Base-by-base conservation (phyloP, 2,329 filamentous ascomycete genomes). In the Penicillium aurantiogriseum region DNA sequence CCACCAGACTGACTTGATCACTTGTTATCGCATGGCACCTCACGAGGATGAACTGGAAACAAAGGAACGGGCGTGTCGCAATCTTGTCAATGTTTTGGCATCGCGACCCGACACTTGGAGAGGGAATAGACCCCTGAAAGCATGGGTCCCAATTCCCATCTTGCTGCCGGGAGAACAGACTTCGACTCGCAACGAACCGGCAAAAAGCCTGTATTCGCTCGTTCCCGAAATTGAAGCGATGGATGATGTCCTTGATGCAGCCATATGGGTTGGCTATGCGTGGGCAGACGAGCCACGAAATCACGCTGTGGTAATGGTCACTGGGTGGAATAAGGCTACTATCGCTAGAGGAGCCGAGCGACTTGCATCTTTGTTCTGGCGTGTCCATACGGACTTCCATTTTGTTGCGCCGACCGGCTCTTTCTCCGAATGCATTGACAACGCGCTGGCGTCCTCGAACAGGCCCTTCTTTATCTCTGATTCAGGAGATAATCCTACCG, bases 281-380 rank as follows among this genome's bases (percentile, higher is more conserved):
- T 83, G 81, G 81, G 81, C 81, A 0, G 81, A 84, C 57, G 81
- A 82, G 64, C 80, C 79, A 23, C 74, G 81, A 21, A 82, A 83
- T 56, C 74, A 78, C 7, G 81, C 80, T 0, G 78, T 69, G 2
- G 75, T 83, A 3, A 74, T 83, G 5, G 80, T 80, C 0, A 83
- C 81, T 0, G 81, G 81, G 11, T 83, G 81, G 81, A 74, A 81
- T 44, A 60, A 73, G 49, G 59, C 66, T 1, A 69, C 71, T 0
- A 73, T 81, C 2, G 65, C 70, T 0, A 58, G 58, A 1, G 77
- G 77, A 3, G 80, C 81, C 0, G 75, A 81, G 65, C 71, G 69
- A 27, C 67, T 84, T 7, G 80, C 81, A 9, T 67, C 62, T 2
- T 60, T 74, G 0, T 83, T 83, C 62, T 84, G 81, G 81, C 71